Percentiles rank a stretch among this genome's conserved stretches.
Evolutionary conservation across 345 rosid genomes (phyloP).

Genomic region (Boechera divaricarpa): DNA sequence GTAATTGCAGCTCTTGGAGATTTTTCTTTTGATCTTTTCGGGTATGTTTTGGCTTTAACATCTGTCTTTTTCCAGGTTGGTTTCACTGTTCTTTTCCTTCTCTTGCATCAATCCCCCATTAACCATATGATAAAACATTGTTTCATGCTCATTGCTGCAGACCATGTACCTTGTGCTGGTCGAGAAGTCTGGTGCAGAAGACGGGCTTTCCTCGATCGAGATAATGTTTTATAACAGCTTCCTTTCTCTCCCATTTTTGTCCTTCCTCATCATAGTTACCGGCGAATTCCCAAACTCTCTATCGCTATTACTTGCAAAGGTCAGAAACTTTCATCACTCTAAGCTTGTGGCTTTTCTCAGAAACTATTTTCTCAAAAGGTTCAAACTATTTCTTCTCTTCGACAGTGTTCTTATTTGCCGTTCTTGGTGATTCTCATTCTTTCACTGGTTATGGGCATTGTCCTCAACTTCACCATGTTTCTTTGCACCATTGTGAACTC

Average conservation of each 20-base stretch:
- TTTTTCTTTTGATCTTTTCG: slow-evolving; percentile 88
- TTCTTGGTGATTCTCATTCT: slow-evolving; percentile 68
- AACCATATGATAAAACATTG: not conserved
- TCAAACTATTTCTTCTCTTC: not conserved
- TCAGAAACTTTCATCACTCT: slow-evolving; percentile 46
- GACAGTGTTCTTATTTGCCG: slow-evolving; percentile 78
- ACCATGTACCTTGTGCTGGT: slow-evolving; percentile 97
- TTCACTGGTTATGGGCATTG: slow-evolving; percentile 91
- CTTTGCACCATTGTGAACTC: slow-evolving; percentile 96
- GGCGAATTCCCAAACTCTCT: slow-evolving; percentile 92
- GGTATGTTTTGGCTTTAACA: slow-evolving; percentile 88
- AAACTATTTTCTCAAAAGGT: not conserved
- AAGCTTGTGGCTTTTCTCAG: slow-evolving; percentile 23
- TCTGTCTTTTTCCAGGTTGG: slow-evolving; percentile 93
- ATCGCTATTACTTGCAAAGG: slow-evolving; percentile 79
- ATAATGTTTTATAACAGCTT: slow-evolving; percentile 97
- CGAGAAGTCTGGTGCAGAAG: slow-evolving; percentile 96
- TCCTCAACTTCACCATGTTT: slow-evolving; percentile 96
- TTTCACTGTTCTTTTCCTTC: slow-evolving; percentile 16
- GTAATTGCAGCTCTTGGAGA: slow-evolving; percentile 93
- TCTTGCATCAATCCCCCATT: not conserved
- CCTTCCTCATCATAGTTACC: slow-evolving; percentile 71
- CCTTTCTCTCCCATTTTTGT: slow-evolving; percentile 85
- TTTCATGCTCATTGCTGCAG: slow-evolving; percentile 50
- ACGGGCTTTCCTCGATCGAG: slow-evolving; percentile 90